Conservation (phyloP, 2,329 filamentous ascomycete species). For the Fusarium nisikadoi region DNA sequence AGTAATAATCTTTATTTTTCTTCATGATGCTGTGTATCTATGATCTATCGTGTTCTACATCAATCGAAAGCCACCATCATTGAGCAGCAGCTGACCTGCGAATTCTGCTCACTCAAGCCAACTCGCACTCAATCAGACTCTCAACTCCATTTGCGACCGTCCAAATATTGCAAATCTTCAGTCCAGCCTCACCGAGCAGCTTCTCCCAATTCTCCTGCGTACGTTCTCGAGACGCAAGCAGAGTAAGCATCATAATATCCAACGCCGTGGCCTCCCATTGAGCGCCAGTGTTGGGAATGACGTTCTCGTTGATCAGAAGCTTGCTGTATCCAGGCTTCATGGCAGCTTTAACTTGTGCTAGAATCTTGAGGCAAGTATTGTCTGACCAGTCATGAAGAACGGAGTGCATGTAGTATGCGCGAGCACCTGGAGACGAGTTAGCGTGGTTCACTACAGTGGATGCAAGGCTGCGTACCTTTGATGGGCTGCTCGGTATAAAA, state of each 20-base stretch:
- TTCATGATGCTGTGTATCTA: neutral
- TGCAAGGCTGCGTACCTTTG: constrained; percentile 45
- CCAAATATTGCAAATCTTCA: constrained; percentile 52
- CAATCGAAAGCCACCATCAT: fast-evolving
- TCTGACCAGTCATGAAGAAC: constrained; percentile 57
- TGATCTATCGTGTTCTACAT: neutral
- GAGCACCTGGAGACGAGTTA: constrained; percentile 43
- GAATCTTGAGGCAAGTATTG: constrained; percentile 46
- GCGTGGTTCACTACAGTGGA: neutral
- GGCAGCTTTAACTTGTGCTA: constrained; percentile 46
- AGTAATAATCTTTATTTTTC: fast-evolving
- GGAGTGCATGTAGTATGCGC: constrained; percentile 55
- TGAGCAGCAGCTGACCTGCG: fast-evolving
- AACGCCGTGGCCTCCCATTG: constrained; percentile 51
- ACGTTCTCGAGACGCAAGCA: constrained; percentile 49
- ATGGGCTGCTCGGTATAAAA: constrained; percentile 59
- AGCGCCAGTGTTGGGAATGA: constrained; percentile 49
- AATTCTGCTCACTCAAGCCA: constrained; percentile 2
- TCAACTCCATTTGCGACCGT: constrained; percentile 48
- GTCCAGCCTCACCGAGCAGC: constrained; percentile 47
- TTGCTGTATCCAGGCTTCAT: constrained; percentile 54
- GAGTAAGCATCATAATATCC: constrained; percentile 52
- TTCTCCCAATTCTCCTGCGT: constrained; percentile 50
- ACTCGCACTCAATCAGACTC: constrained; percentile 53
- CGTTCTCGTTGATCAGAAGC: constrained; percentile 52